Conservation (phyloP, 139 green algal genomes). For the Ulvella scutata region DNA sequence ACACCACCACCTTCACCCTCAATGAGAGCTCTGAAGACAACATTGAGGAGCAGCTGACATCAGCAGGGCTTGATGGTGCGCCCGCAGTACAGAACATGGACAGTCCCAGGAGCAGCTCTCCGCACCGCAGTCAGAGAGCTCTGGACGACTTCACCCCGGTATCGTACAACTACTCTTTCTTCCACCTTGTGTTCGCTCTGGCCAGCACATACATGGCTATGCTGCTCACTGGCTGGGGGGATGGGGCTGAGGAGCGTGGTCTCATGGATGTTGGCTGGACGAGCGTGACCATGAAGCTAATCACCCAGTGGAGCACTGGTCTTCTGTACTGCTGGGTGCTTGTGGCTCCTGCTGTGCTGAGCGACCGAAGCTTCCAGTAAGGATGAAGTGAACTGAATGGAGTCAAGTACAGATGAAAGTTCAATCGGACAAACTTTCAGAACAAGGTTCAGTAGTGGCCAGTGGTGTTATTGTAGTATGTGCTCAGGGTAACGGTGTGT, state of each 20-base stretch:
- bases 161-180: conserved; percentile 82
- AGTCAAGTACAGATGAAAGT: no score
- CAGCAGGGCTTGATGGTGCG: conserved; percentile 47
- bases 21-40: conserved; percentile 18
- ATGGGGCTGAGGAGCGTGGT: conserved; percentile 20
- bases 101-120: not conserved
- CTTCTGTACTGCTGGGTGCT: conserved; percentile 87
- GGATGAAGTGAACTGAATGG: no score
- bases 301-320: conserved; percentile 51
- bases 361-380: conserved; percentile 70
- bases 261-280: conserved; percentile 89
- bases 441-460: no score
- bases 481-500: no score
- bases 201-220: conserved; percentile 91
- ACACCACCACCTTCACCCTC: conserved; percentile 50
- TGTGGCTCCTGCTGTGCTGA: conserved; percentile 68
- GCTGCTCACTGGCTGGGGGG: conserved; percentile 95
- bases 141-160: conserved; percentile 47
- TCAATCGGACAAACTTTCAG: no score
- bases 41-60: conserved; percentile 37
- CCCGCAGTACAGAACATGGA: conserved; percentile 4
- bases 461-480: no score
- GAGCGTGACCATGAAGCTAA: conserved; percentile 87
- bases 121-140: not conserved
- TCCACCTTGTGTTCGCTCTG: conserved; percentile 94